phyloP scores from a whole-genome alignment of 129 eudicot genomes.

The Flaveria sonorensis region DNA sequence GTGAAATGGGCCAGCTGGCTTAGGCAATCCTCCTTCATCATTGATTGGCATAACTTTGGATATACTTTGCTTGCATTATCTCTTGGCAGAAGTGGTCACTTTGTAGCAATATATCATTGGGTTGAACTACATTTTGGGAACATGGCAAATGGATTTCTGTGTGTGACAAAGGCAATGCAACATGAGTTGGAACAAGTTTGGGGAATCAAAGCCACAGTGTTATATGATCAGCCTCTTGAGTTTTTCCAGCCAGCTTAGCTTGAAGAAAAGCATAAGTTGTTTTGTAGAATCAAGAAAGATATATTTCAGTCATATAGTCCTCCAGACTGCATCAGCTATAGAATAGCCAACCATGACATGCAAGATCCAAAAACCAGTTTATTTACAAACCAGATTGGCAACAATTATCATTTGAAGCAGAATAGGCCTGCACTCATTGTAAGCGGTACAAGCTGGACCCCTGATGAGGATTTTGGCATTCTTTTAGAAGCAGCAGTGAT shows the following conservation, averaged over 20 bases:
- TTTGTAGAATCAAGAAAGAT: slow-evolving; percentile 66
- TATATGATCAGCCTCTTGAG: slow-evolving; percentile 98
- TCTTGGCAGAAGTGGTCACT: slow-evolving; percentile 83
- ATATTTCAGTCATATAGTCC: slow-evolving; percentile 48
- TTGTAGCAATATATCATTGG: slow-evolving; percentile 88
- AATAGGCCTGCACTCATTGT: slow-evolving; percentile 88
- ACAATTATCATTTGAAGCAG: slow-evolving; percentile 54
- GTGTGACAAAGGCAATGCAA: slow-evolving; percentile 95
- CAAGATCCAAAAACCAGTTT: slow-evolving; percentile 51
- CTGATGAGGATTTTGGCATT: slow-evolving; percentile 94
- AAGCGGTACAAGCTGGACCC: slow-evolving; percentile 99
- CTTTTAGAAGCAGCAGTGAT: slow-evolving; percentile 94
- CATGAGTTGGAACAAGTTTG: slow-evolving; percentile 95
- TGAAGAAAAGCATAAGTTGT: slow-evolving; percentile 85
- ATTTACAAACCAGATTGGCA: slow-evolving; percentile 59
- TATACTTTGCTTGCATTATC: slow-evolving; percentile 86
- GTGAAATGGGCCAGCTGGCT: slow-evolving; percentile 96
- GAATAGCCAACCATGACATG: slow-evolving; percentile 33
- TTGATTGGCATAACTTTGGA: slow-evolving; percentile 97
- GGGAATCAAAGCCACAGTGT: slow-evolving; percentile 92
- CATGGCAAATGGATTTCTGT: slow-evolving; percentile 84
- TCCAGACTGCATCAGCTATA: slow-evolving; percentile 77
- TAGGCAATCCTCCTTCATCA: slow-evolving; percentile 63
- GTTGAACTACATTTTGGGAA: slow-evolving; percentile 84
- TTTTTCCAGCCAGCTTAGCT: slow-evolving; percentile 82